Evolutionary conservation across 1,284 basidiomycete species (phyloP), one percentile per base, ranked within the genome.

Genomic region (Cryptococcus maquisensis): DNA sequence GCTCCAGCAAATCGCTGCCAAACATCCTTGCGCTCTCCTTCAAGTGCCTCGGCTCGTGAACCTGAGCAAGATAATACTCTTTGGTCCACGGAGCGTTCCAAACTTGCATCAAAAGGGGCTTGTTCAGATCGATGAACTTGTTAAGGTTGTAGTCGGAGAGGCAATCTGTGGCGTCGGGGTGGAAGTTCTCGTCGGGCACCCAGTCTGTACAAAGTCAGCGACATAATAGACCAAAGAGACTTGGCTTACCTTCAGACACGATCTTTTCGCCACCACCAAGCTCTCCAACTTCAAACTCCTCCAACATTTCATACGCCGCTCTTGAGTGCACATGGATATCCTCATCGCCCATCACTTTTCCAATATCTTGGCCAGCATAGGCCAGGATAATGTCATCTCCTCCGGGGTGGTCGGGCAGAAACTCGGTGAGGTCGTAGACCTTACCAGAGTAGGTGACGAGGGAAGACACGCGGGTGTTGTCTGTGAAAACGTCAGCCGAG

Each of bases 21-120:
- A 98, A 98, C 60, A 98, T 80, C 58, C 89, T 84, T 0, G 93
- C 93, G 12, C 91, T 86, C 46, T 93, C 82, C 28, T 86, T 81
- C 50, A 96, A 75, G 75, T 98, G 96, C 47, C 95, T 85, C 7
- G 95, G 90, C 76, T 95, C 91, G 76, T 98, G 95, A 0, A 98
- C 92, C 76, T 98, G 95, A 69, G 90, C 83, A 50, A 98, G 81
- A 75, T 98, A 98, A 73, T 96, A 98, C 21, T 88, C 84, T 80
- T 98, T 98, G 69, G 87, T 86, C 64, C 50, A 71, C 13, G 63
- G 64, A 4, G 72, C 71, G 32, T 54, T 51, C 68, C 68, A 71
- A 1, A 74, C 70, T 55, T 73, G 70, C 36, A 56, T 52, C 15
- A 73, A 55, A 4, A 99, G 76, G 3, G 96, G 92, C 73, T 86